Conservation (phyloP, 2,329 filamentous ascomycete species). For the Fusarium napiforme region DNA sequence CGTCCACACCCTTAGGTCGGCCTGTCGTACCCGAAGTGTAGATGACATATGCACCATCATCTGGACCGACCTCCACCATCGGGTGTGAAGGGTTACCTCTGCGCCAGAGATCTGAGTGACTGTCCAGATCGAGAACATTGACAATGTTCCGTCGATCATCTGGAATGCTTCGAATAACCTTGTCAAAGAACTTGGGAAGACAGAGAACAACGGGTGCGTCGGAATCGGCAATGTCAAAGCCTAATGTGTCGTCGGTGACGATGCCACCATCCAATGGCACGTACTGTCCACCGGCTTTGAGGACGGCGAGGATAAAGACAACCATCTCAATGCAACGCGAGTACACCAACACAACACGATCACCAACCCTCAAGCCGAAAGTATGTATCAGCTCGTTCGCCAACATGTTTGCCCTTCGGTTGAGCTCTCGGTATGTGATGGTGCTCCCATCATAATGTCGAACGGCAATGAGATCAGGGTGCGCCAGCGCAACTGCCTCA, state of each 20-base stretch:
- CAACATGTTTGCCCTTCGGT: slow-evolving; percentile 31
- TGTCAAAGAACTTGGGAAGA: slow-evolving; percentile 32
- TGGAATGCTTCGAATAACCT: slow-evolving; percentile 26
- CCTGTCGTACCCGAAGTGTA: slow-evolving; percentile 34
- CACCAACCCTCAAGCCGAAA: slow-evolving; percentile 18
- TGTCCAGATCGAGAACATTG: slow-evolving; percentile 25
- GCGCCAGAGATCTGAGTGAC: slow-evolving; percentile 11
- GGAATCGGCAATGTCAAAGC: slow-evolving; percentile 31
- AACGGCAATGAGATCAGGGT: slow-evolving; percentile 21
- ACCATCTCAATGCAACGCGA: slow-evolving; percentile 35
- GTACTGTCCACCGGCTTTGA: slow-evolving; percentile 33
- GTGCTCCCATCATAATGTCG: slow-evolving; percentile 33
- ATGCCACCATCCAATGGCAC: slow-evolving; percentile 32
- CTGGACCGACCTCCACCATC: slow-evolving; percentile 9
- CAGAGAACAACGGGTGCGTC: slow-evolving; percentile 21
- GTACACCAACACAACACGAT: slow-evolving; percentile 36
- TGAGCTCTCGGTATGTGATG: slow-evolving; percentile 31
- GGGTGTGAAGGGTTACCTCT: slow-evolving; percentile 19
- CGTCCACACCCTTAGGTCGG: slow-evolving; percentile 32
- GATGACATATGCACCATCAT: slow-evolving; percentile 34
- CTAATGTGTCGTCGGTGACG: slow-evolving; percentile 27
- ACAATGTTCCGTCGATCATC: background rate
- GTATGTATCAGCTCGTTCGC: slow-evolving; percentile 23
- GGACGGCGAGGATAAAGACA: slow-evolving; percentile 31
- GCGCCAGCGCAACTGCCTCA: slow-evolving; percentile 33